Base-by-base conservation (phyloP, 2,329 filamentous ascomycete species). In the Ascosphaera pollenicola region DNA sequence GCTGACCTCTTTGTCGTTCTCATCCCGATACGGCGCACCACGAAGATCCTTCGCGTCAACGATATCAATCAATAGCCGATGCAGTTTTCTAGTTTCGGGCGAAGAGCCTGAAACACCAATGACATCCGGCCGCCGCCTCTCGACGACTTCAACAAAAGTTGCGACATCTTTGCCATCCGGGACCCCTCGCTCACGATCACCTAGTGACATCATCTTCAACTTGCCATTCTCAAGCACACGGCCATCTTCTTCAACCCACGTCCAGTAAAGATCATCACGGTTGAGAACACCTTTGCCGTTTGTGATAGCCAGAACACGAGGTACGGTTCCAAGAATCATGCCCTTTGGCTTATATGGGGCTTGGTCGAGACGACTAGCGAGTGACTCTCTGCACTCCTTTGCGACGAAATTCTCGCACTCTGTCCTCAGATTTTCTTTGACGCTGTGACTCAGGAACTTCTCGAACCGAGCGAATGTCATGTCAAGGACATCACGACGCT, bases 291-390 rank as follows among this genome's bases (percentile, higher is more conserved):
- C 82, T 56, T 76, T 75, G 40, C 89, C 89, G 48, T 85, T 91
- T 3, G 85, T 87, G 17, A 98, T 60, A 3, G 85, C 73, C 37
- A 98, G 68, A 3, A 94, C 83, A 24, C 87, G 78, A 36, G 89
- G 85, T 5, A 78, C 70, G 0, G 85, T 93, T 18, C 89, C 89
- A 31, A 92, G 65, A 16, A 84, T 70, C 71, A 94, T 83, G 8
- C 84, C 85, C 58, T 87, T 85, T 3, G 89, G 85, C 57, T 94
- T 93, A 61, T 85, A 92, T 0, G 89, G 89, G 7, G 89, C 85
- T 58, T 98, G 89, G 51, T 98, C 89, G 17, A 98, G 72, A 54
- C 84, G 80, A 56, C 79, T 77, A 35, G 77, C 79, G 57, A 89
- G 95, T 44, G 84, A 80, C 47, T 92, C 83, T 39, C 89, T 78